Conservation (phyloP, 2,329 filamentous ascomycete genomes). For the Aspergillus transmontanensis region DNA sequence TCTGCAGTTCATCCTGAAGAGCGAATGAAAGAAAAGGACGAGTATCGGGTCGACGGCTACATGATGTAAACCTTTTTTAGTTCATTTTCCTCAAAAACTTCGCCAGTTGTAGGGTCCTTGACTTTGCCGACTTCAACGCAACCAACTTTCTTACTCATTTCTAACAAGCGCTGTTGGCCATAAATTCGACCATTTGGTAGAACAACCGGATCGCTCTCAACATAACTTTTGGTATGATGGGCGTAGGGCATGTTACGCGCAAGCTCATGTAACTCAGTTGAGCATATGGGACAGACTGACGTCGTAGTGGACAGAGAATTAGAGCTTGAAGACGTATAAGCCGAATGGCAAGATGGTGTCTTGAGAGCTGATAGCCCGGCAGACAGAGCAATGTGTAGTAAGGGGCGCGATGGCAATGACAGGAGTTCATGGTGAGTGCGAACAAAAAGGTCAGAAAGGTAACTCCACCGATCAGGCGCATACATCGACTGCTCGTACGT, state of each 20-base stretch:
- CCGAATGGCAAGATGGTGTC: slow-evolving; percentile 86
- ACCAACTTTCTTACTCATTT: slow-evolving; percentile 78
- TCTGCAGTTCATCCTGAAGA: not conserved
- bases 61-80: slow-evolving; percentile 92
- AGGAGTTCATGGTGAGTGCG: slow-evolving; percentile 84
- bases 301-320: slow-evolving; percentile 62
- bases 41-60: slow-evolving; percentile 40
- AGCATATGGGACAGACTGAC: slow-evolving; percentile 92
- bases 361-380: slow-evolving; percentile 93
- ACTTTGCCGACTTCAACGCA: slow-evolving; percentile 63
- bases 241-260: slow-evolving; percentile 89
- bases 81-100: slow-evolving; percentile 62
- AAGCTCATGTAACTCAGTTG: slow-evolving; percentile 89
- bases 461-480: slow-evolving; percentile 69
- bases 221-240: slow-evolving; percentile 89
- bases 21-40: not conserved
- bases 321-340: slow-evolving; percentile 58
- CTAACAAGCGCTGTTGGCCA: slow-evolving; percentile 70
- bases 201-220: slow-evolving; percentile 83
- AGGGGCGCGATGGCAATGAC: slow-evolving; percentile 75
- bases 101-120: slow-evolving; percentile 76
- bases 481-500: slow-evolving; percentile 65
- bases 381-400: slow-evolving; percentile 87
- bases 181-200: slow-evolving; percentile 88
- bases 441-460: slow-evolving; percentile 79